Evolutionary conservation across 1,284 basidiomycete genomes (phyloP).

Genomic region (Malassezia restricta): DNA sequence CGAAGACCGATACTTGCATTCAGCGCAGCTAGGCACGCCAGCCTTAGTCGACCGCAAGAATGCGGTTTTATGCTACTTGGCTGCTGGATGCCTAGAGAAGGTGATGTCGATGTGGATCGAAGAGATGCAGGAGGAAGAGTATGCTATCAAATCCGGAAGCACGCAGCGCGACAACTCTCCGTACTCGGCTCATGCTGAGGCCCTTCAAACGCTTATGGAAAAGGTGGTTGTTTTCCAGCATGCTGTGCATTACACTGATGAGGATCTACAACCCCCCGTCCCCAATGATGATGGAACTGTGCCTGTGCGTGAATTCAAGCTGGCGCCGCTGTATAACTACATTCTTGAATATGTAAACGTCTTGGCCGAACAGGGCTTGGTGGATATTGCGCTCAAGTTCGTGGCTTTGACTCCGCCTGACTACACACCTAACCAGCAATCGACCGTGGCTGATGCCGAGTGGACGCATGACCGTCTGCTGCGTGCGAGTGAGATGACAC

Average conservation of each 20-base stretch:
- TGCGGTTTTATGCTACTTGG: conserved; percentile 74
- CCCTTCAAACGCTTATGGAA: conserved; percentile 86
- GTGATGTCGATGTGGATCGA: conserved; percentile 84
- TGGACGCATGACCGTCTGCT: conserved; percentile 17
- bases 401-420: conserved; percentile 67
- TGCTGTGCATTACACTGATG: conserved; percentile 75
- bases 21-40: conserved; percentile 41
- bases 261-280: conserved; percentile 55
- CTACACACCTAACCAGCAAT: conserved; percentile 52
- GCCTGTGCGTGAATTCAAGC: conserved; percentile 62
- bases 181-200: conserved; percentile 75
- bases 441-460: conserved; percentile 8
- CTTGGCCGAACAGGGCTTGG: conserved; percentile 74
- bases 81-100: conserved; percentile 75
- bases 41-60: conserved; percentile 65
- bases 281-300: conserved; percentile 49
- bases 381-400: conserved; percentile 69
- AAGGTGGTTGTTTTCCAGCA: conserved; percentile 89
- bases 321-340: conserved; percentile 73
- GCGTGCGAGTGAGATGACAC: conserved; percentile 7
- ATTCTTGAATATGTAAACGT: conserved; percentile 93
- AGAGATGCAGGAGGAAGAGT: conserved; percentile 77
- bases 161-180: conserved; percentile 20
- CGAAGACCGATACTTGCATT: conserved; percentile 64
- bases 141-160: conserved; percentile 21